Percentiles rank a stretch among this genome's conserved stretches.
Evolutionary conservation across 148 eudicot species (phyloP).

Genomic region (Rhododendron ferrugineum): DNA sequence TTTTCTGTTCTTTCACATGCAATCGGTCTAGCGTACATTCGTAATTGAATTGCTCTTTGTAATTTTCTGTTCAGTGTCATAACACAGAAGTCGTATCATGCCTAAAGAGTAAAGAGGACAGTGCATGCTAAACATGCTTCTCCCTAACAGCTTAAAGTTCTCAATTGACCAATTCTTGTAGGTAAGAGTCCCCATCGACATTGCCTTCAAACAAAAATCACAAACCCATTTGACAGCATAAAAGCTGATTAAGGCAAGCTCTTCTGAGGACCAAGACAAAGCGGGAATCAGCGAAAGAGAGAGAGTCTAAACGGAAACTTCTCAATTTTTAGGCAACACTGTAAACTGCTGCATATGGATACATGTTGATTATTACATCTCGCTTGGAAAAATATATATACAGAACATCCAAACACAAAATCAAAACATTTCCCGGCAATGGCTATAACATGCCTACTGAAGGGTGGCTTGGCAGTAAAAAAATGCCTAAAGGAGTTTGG

Average conservation of each 20-base stretch:
- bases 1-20: not conserved
- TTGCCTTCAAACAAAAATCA: not conserved
- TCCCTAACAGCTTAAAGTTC: not conserved
- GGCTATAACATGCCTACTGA: not conserved
- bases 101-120: no score
- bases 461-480: not conserved
- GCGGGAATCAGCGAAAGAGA: no score
- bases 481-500: constrained; percentile 41
- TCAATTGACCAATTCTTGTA: not conserved
- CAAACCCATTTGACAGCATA: not conserved
- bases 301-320: no score
- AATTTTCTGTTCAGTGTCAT: not conserved
- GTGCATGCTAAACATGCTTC: not conserved
- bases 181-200: not conserved
- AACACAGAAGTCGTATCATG: no score
- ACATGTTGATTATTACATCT: not conserved
- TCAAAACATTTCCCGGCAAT: not conserved
- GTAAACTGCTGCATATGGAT: not conserved
- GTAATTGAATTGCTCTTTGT: not conserved
- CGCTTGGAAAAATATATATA: not conserved
- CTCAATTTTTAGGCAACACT: no score
- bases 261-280: no score
- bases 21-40: not conserved
- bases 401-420: not conserved
- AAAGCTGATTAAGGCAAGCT: no score